Conservation (phyloP, 2,329 filamentous ascomycete genomes). For the Lasiodiplodia sp. region DNA sequence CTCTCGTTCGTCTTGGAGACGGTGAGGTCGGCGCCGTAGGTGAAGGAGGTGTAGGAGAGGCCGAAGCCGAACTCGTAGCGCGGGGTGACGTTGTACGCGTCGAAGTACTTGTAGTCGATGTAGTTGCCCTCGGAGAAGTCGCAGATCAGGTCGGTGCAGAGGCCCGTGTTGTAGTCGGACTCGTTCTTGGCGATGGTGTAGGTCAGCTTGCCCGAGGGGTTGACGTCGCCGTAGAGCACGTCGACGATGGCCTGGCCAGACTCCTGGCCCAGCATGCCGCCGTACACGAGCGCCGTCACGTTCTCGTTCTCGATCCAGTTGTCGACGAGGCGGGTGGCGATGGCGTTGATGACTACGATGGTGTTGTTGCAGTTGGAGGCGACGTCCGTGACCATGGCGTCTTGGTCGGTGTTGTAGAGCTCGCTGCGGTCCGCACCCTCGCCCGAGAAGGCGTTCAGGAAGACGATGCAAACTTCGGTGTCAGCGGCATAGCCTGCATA, state of each 20-base stretch:
- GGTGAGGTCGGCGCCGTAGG: constrained; percentile 32
- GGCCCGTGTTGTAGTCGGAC: constrained; percentile 65
- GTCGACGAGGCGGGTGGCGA: constrained; percentile 28
- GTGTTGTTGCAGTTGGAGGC: constrained; percentile 70
- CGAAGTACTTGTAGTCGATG: constrained; percentile 56
- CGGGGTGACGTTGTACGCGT: constrained; percentile 49
- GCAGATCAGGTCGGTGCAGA: constrained; percentile 20
- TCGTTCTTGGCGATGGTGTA: constrained; percentile 81
- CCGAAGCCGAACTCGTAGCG: constrained; percentile 35
- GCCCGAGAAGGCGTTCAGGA: constrained; percentile 29
- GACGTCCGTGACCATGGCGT: constrained; percentile 75
- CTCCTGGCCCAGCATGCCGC: constrained; percentile 54
- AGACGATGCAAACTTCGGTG: constrained; percentile 28
- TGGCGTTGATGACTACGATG: constrained; percentile 66
- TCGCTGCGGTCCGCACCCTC: constrained; percentile 30
- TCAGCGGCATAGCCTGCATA: constrained; percentile 30
- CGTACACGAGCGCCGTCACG: constrained; percentile 29
- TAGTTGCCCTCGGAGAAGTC: constrained; percentile 51
- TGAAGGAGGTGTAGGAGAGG: constrained; percentile 29
- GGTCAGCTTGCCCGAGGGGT: constrained; percentile 80
- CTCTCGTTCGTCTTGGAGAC: constrained; percentile 37
- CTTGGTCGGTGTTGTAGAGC: constrained; percentile 28
- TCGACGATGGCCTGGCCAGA: constrained; percentile 83
- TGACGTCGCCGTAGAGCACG: constrained; percentile 78
- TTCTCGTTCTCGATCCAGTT: constrained; percentile 30